Percentiles rank a stretch among this genome's conserved stretches.
Conservation (phyloP, 176 grass and related monocot species). For the Poa pratensis region DNA sequence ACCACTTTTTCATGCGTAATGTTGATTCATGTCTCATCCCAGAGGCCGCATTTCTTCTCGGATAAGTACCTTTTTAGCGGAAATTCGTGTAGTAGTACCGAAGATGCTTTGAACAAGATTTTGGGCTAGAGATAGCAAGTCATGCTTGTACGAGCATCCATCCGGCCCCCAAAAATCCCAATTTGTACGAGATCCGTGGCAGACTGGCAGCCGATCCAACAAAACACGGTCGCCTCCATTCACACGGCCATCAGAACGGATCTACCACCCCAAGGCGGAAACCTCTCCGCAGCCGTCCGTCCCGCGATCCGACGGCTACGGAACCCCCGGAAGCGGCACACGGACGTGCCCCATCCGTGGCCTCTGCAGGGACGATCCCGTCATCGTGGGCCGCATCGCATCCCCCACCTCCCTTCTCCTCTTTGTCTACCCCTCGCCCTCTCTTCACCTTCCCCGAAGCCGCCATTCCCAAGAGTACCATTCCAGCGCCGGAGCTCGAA, state of each 20-base stretch:
- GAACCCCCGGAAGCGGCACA: not conserved
- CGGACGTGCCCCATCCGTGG: not conserved
- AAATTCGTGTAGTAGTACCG: not conserved
- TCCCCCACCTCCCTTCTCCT: not conserved
- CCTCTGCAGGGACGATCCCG: conserved; percentile 49
- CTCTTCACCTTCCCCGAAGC: conserved; percentile 15
- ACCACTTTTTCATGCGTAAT: not conserved
- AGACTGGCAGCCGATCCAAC: not conserved
- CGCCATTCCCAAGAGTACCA: conserved; percentile 44
- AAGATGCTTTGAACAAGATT: not conserved
- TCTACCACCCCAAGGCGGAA: not conserved
- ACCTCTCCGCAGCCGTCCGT: not conserved
- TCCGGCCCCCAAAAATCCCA: not conserved
- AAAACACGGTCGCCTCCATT: not conserved
- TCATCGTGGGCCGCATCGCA: conserved; percentile 41
- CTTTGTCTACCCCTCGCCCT: not conserved
- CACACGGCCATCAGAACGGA: not conserved
- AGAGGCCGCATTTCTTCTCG: too few relatives aligned
- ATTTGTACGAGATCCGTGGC: not conserved
- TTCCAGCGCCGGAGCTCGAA: conserved; percentile 3
- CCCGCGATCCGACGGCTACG: not conserved
- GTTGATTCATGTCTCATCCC: not conserved
- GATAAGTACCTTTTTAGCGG: not conserved
- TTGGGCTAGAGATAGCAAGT: not conserved
- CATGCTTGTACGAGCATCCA: not conserved